Conservation (phyloP, 768 basidiomycete genomes). For the Agrocybe praecox region DNA sequence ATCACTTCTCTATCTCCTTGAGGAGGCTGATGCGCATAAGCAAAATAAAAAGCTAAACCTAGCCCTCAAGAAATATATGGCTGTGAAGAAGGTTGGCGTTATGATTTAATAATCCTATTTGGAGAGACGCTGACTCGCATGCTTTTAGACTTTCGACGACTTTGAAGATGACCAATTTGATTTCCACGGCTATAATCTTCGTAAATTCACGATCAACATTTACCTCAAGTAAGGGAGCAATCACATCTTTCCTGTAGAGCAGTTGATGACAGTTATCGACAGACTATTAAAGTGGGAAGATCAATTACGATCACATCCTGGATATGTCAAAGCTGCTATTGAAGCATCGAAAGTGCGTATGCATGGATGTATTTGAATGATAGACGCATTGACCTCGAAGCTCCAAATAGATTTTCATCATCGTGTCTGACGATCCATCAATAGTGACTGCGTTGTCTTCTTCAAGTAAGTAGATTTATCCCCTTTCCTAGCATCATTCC, state of each 20-base stretch:
- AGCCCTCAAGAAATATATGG: slow-evolving; percentile 85
- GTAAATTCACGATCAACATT: slow-evolving; percentile 85
- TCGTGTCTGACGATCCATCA: slow-evolving; percentile 70
- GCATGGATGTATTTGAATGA: background rate
- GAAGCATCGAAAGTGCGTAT: slow-evolving; percentile 63
- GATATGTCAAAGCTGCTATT: slow-evolving; percentile 73
- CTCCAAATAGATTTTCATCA: slow-evolving; percentile 66
- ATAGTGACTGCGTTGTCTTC: slow-evolving; percentile 47
- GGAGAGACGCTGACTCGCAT: slow-evolving; percentile 41
- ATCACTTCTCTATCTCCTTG: slow-evolving; percentile 81
- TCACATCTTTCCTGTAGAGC: background rate
- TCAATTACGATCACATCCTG: slow-evolving; percentile 71
- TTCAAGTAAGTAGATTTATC: slow-evolving; percentile 31
- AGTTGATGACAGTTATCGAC: background rate
- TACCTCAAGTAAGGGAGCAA: slow-evolving; percentile 72
- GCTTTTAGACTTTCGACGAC: slow-evolving; percentile 56
- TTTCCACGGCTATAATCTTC: slow-evolving; percentile 93
- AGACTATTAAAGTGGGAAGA: slow-evolving; percentile 88
- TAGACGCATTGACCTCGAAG: too few relatives aligned
- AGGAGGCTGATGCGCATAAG: slow-evolving; percentile 76
- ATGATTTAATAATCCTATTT: slow-evolving; percentile 10
- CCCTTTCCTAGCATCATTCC: background rate
- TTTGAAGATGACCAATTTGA: slow-evolving; percentile 97
- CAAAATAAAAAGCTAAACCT: slow-evolving; percentile 66
- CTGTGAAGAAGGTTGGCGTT: slow-evolving; percentile 65